These are phyloP conservation scores for Pythium sp. DNA, from an alignment of 352 stramenopile species.

Conservation along the genomic window DNA sequence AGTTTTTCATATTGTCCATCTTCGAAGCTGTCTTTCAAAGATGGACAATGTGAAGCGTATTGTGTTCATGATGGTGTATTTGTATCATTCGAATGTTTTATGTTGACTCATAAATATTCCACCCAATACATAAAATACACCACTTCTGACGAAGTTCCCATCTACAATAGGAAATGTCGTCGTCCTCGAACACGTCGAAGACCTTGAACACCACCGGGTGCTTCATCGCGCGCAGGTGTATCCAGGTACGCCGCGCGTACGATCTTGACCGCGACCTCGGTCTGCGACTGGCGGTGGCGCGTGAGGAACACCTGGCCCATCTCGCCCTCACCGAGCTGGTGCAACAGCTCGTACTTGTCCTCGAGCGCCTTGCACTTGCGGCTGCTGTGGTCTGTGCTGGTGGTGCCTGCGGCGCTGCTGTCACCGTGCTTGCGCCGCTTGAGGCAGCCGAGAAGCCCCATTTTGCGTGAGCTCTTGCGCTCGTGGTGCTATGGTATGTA, in stretches of 20 bases:
- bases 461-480: not conserved
- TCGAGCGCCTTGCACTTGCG: constrained; percentile 36
- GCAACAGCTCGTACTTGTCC: constrained; percentile 61
- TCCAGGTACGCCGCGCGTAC: constrained; percentile 66
- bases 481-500: not conserved
- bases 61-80: too few species aligned
- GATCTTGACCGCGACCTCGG: constrained; percentile 69
- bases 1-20: too few species aligned
- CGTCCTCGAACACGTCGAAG: constrained; percentile 67
- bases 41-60: too few species aligned
- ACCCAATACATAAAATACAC: too few species aligned
- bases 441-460: constrained; percentile 33
- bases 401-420: constrained; percentile 7
- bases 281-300: constrained; percentile 30
- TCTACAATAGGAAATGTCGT: too few species aligned
- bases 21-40: too few species aligned
- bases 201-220: constrained; percentile 57
- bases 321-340: constrained; percentile 77
- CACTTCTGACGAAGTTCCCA: too few species aligned
- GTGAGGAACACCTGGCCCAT: constrained; percentile 69
- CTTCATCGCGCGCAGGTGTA: constrained; percentile 53
- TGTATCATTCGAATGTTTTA: too few species aligned
- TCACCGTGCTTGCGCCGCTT: constrained; percentile 12
- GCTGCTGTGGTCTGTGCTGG: constrained; percentile 14
- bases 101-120: too few species aligned